Percentiles rank a stretch among this genome's conserved stretches.
phyloP scores from a whole-genome alignment of 176 grass and related monocot genomes.

The Rhipidocladum racemiflorum region DNA sequence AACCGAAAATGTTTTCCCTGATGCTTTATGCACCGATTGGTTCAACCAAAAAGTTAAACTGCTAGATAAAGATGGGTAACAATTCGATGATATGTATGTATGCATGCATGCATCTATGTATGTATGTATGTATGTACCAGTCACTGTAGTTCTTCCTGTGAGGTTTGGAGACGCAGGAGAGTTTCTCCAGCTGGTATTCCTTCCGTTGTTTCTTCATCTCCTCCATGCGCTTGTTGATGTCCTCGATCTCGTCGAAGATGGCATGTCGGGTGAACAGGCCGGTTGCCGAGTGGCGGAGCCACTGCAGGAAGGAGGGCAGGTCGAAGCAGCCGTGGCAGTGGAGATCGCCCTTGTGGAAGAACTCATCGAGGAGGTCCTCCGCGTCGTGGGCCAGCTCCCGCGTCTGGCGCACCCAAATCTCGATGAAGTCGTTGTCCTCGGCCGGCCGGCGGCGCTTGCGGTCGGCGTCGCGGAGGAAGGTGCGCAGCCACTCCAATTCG shows the following conservation, averaged over 20 bases:
- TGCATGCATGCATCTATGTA: neutral
- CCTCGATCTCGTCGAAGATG: neutral
- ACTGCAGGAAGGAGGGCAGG: conserved; percentile 12
- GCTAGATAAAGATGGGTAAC: neutral
- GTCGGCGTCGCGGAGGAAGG: conserved; percentile 11
- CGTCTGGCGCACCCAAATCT: conserved; percentile 21
- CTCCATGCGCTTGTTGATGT: neutral
- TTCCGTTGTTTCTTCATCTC: neutral
- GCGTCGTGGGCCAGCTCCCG: conserved; percentile 10
- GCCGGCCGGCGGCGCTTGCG: neutral
- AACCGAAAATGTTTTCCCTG: neutral
- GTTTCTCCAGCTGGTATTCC: neutral
- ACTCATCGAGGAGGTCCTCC: conserved; percentile 15
- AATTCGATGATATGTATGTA: neutral
- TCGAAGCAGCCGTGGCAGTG: conserved; percentile 20
- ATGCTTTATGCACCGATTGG: no score
- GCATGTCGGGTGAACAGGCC: neutral
- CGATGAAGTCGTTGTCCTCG: neutral
- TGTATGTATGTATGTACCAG: neutral
- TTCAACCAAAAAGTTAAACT: neutral
- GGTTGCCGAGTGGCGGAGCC: neutral
- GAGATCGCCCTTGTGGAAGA: neutral
- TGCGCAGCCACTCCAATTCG: conserved; percentile 10
- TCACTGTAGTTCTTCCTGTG: neutral
- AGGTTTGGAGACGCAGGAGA: neutral